These are phyloP conservation scores for Camelina sativa DNA, from an alignment of 345 rosid species.

Conservation along the genomic window DNA sequence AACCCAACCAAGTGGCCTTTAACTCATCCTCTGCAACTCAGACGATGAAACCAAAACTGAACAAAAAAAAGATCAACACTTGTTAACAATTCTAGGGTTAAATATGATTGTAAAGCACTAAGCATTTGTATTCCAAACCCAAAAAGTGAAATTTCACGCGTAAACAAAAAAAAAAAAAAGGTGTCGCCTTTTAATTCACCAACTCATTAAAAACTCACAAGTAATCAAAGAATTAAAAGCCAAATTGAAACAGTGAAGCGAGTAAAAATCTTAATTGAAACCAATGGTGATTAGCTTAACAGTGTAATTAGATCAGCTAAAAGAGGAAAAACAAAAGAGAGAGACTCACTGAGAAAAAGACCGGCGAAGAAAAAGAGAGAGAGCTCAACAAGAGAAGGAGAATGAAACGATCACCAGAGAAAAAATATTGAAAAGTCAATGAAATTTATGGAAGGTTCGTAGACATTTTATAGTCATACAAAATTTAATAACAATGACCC, in stretches of 20 bases:
- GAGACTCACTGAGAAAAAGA: constrained; percentile 15
- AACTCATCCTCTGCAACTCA: constrained; percentile 34
- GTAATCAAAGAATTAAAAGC: neutral
- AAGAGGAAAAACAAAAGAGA: neutral
- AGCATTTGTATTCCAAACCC: constrained; percentile 14
- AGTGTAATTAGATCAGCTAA: constrained; percentile 7
- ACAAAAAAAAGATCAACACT: neutral
- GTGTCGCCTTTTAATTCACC: neutral
- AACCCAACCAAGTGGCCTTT: constrained; percentile 14
- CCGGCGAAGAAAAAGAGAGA: constrained; percentile 20
- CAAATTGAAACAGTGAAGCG: neutral
- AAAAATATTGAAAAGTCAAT: constrained; percentile 16
- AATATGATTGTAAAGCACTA: neutral
- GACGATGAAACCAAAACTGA: neutral
- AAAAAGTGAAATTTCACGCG: constrained; percentile 14
- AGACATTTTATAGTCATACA: constrained; percentile 2
- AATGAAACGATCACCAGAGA: constrained; percentile 10
- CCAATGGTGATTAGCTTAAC: constrained; percentile 27
- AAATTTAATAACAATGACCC: neutral
- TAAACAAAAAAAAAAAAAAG: neutral
- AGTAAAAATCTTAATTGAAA: constrained; percentile 9
- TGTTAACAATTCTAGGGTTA: constrained; percentile 26
- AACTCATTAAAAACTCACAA: neutral
- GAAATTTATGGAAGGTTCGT: constrained; percentile 28
- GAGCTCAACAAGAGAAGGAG: constrained; percentile 11